Evolutionary conservation across 495 filamentous ascomycete species (phyloP), one percentile per base, ranked within the genome.

Genomic region (Penicillium diatomitis): DNA sequence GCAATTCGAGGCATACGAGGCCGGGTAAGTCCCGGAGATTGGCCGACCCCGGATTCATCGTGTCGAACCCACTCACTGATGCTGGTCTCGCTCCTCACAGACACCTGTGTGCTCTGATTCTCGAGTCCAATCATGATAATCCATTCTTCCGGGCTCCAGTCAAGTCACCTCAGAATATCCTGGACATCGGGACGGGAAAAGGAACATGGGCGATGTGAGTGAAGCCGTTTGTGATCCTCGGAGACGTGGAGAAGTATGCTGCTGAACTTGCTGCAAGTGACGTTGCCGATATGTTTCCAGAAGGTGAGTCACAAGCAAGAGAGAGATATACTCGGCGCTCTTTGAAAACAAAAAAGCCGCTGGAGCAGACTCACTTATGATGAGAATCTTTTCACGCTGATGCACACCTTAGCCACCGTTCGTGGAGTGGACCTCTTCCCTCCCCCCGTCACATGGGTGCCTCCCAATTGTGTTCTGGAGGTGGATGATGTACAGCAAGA

Each of bases 161-260:
- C 8, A 6, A 11, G 20, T 30, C 42, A 32, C 55, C 44, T 8
- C 32, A 49, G 12, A 33, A 50, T 9, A 48, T 60, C 7, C 57
- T 60, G 3, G 57, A 60, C 36, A 54, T 60, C 12, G 57, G 57
- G 3, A 60, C 57, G 0, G 57, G 57, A 4, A 45, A 55, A 11
- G 58, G 61, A 11, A 48, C 49, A 6, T 61, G 62, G 58, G 57
- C 58, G 10, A 57, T 59, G 53, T 62, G 56, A 27, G 41, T 51
- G 20, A 20, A 20, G 20, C 20, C 20, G 20, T 20, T 20, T 20
- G 20, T 20, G 20, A 20, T 20, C 20, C 20, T 20, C 20, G 20
- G 20, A 20, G 20, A 20, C 1, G 20, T 20, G 20, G 20, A 20
- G 20, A 20, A 2, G 20, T 20, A 20, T 20, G 20, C 20, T 9